These are phyloP conservation scores for Beta corolliflora DNA, from an alignment of 179 eudicot genomes.

Conservation along the genomic window DNA sequence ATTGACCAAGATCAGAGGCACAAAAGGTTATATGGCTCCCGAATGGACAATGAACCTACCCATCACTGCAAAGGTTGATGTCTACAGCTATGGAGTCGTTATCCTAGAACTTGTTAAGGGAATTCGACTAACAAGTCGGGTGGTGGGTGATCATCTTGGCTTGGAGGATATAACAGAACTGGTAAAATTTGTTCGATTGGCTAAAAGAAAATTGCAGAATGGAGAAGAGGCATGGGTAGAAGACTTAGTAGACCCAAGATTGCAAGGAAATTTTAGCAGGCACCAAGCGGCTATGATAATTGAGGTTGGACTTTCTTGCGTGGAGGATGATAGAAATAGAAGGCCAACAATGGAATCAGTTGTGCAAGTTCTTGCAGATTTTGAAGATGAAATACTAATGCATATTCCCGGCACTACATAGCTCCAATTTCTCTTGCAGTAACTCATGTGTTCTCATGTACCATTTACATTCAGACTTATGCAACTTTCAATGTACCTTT, in stretches of 20 bases:
- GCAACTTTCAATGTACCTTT: too few species aligned
- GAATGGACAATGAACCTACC: conserved; percentile 58
- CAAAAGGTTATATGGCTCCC: conserved; percentile 66
- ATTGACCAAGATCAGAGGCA: conserved; percentile 44
- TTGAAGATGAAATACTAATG: conserved; percentile 29
- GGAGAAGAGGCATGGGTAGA: conserved; percentile 40
- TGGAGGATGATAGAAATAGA: conserved; percentile 16
- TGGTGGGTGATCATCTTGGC: conserved; percentile 10
- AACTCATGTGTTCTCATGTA: not conserved
- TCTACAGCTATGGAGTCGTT: conserved; percentile 57
- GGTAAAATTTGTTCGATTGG: conserved; percentile 27
- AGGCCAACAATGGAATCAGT: conserved; percentile 52
- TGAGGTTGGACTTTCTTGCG: conserved; percentile 14
- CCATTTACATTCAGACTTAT: too few species aligned
- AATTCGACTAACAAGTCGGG: conserved; percentile 48
- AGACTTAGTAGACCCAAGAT: conserved; percentile 42
- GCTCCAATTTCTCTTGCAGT: not conserved
- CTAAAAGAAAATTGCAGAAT: conserved; percentile 16
- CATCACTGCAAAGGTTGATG: conserved; percentile 56
- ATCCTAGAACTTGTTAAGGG: conserved; percentile 56
- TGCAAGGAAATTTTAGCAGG: conserved; percentile 43
- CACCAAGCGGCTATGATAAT: conserved; percentile 42
- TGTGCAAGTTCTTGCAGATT: conserved; percentile 40
- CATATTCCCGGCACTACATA: not conserved
- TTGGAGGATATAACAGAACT: conserved; percentile 40